A percentile compares a stretch with the other conserved stretches of the same genome.
Evolutionary conservation across 345 rosid genomes (phyloP).

Genomic region (Raphanus raphanistrum): DNA sequence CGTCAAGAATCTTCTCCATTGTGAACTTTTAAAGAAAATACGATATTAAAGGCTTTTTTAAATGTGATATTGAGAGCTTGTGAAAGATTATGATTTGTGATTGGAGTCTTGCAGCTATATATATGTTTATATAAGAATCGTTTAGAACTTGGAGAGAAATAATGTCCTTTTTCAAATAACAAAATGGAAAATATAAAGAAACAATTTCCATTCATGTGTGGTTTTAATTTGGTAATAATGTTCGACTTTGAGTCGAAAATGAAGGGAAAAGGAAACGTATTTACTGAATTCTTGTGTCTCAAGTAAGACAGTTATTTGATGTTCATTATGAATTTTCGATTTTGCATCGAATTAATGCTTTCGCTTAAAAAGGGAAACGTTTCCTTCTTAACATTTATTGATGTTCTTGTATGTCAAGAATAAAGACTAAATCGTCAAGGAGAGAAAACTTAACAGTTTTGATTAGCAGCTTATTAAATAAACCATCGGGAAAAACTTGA

Average conservation of each 20-base stretch:
- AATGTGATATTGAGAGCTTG: background rate
- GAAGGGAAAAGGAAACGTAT: background rate
- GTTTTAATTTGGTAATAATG: background rate
- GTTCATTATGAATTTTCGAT: background rate
- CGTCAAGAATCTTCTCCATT: background rate
- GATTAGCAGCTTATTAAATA: background rate
- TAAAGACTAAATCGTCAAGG: background rate
- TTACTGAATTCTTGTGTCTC: conserved; percentile 14
- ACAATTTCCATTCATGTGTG: background rate
- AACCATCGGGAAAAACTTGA: background rate
- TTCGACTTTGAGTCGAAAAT: background rate
- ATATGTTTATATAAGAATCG: background rate
- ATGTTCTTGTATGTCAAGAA: background rate
- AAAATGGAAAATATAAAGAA: background rate
- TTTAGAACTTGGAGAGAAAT: background rate
- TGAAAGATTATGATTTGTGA: background rate
- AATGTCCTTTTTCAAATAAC: background rate
- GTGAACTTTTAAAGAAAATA: background rate
- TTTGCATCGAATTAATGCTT: background rate
- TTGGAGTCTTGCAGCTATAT: background rate
- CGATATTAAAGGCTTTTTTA: background rate
- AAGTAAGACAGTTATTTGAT: conserved; percentile 3
- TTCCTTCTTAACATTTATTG: background rate
- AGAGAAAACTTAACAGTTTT: background rate
- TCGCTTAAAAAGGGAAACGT: background rate